A percentile compares a stretch with the other conserved stretches of the same genome.
These are phyloP conservation scores for Cladosporium sp. DNA, from an alignment of 2,329 filamentous ascomycete species.

Conservation along the genomic window DNA sequence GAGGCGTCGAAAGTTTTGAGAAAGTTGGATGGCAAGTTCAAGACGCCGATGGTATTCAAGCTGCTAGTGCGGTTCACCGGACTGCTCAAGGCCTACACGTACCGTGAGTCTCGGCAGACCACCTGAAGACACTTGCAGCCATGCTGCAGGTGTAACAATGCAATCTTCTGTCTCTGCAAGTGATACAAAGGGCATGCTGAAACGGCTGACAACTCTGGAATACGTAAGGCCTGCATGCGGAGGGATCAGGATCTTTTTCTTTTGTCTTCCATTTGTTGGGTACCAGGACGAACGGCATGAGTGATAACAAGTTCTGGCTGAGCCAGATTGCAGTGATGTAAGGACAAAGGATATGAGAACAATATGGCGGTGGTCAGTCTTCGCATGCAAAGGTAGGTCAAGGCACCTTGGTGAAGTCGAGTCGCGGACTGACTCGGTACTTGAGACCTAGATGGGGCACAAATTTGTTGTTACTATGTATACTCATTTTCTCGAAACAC, in stretches of 20 bases:
- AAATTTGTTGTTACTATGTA: neutral
- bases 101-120: neutral
- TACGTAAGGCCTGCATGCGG: neutral
- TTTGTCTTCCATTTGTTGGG: neutral
- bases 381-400: neutral
- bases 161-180: neutral
- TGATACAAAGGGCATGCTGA: neutral
- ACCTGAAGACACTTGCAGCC: neutral
- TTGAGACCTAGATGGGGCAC: neutral
- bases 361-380: neutral
- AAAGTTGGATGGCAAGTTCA: neutral
- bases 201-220: neutral
- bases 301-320: neutral
- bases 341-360: neutral
- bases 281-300: neutral
- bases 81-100: neutral
- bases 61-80: neutral
- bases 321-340: neutral
- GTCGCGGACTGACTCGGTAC: neutral
- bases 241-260: neutral
- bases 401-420: neutral
- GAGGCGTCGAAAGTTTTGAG: neutral
- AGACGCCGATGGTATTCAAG: neutral
- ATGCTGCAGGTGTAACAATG: neutral
- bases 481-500: too few species aligned